phyloP scores from a whole-genome alignment of 208 protist genomes.

The Wallacemonas sp. region DNA sequence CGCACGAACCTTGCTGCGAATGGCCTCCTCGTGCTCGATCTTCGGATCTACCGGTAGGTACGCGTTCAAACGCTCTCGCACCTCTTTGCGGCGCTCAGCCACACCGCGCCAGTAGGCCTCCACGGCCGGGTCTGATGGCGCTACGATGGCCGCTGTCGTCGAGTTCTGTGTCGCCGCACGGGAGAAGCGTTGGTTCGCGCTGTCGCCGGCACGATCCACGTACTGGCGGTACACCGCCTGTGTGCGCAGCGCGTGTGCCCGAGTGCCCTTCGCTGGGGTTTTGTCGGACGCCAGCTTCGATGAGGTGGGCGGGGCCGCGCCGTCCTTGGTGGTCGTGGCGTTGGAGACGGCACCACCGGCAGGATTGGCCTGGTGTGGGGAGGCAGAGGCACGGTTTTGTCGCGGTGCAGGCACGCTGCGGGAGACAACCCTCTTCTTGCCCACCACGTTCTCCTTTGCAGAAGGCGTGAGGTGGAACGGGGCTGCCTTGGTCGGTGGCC shows the following conservation, averaged over 20 bases:
- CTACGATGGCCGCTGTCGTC: conserved; percentile 8
- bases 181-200: conserved; percentile 4
- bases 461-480: conserved; percentile 60
- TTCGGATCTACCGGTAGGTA: conserved; percentile 39
- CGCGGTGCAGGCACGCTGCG: not conserved
- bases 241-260: conserved; percentile 74
- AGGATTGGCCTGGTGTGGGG: not conserved
- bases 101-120: conserved; percentile 6
- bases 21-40: conserved; percentile 45
- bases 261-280: conserved; percentile 54
- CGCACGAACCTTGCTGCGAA: conserved; percentile 53
- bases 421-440: conserved; percentile 16
- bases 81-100: conserved; percentile 38
- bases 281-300: not conserved
- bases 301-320: no score
- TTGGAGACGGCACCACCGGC: not conserved
- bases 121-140: not conserved
- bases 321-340: conserved; percentile 9
- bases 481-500: conserved; percentile 31
- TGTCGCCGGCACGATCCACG: conserved; percentile 28
- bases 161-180: conserved; percentile 24
- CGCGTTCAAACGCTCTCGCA: conserved; percentile 54
- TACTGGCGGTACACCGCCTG: conserved; percentile 67
- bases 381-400: no score
- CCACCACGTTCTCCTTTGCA: conserved; percentile 22